Conservation (phyloP, 2,329 filamentous ascomycete species). For the Penicillium sp. region DNA sequence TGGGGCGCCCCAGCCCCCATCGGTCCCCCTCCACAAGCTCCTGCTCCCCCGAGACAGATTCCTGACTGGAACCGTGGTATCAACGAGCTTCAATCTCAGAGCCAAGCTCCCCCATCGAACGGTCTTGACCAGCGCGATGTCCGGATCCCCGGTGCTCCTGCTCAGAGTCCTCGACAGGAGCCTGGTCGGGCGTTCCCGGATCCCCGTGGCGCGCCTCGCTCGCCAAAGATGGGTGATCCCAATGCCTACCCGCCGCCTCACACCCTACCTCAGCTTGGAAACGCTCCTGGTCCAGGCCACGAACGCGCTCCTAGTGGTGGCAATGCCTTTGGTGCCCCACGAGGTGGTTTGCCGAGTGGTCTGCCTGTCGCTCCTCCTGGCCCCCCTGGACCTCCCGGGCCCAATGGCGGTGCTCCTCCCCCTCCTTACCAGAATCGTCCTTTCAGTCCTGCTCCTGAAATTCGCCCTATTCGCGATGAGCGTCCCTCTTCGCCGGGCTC, state of each 20-base stretch:
- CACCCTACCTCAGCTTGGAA: constrained; percentile 53
- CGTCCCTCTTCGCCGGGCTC: constrained; percentile 89
- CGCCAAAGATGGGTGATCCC: constrained; percentile 59
- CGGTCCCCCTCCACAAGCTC: constrained; percentile 54
- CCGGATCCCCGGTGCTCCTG: constrained; percentile 65
- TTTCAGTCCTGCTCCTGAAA: constrained; percentile 79
- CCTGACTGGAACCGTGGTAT: constrained; percentile 66
- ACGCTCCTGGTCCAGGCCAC: constrained; percentile 45
- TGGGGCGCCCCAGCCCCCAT: constrained; percentile 74
- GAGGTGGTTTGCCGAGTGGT: constrained; percentile 46
- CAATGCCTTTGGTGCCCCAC: constrained; percentile 37
- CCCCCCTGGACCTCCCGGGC: constrained; percentile 47
- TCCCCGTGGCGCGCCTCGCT: constrained; percentile 57
- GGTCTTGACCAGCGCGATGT: constrained; percentile 78
- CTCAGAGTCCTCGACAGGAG: constrained; percentile 77
- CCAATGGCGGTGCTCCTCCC: constrained; percentile 58
- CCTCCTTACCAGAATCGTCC: constrained; percentile 68
- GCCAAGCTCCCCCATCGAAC: constrained; percentile 60
- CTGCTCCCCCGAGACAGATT: constrained; percentile 63
- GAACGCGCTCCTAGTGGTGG: constrained; percentile 38
- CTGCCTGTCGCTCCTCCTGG: constrained; percentile 50
- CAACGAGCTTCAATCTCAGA: constrained; percentile 69
- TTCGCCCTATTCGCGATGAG: constrained; percentile 77
- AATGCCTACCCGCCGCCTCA: constrained; percentile 52
- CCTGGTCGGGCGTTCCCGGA: constrained; percentile 69